These are phyloP conservation scores for Claviceps cyperi DNA, from an alignment of 2,329 filamentous ascomycete genomes.

Conservation along the genomic window DNA sequence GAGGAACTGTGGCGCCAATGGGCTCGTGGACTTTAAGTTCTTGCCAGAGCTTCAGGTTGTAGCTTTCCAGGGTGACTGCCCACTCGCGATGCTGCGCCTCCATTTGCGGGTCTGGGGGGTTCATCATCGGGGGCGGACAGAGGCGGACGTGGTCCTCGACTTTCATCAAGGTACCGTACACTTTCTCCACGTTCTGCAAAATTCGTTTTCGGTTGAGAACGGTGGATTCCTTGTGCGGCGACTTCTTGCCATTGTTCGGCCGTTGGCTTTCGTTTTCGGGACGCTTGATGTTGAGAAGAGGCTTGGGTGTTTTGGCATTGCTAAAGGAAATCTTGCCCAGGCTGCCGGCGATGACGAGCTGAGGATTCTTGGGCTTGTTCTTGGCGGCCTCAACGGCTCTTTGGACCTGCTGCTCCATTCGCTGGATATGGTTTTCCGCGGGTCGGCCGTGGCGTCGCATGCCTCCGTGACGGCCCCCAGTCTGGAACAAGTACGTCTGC, in stretches of 20 bases:
- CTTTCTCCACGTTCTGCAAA: conserved; percentile 72
- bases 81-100: conserved; percentile 67
- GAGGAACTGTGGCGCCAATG: conserved; percentile 59
- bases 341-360: conserved; percentile 89
- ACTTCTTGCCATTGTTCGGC: conserved; percentile 33
- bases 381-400: conserved; percentile 94
- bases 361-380: conserved; percentile 93
- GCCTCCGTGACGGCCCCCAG: conserved; percentile 65
- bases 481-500: conserved; percentile 94
- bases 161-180: conserved; percentile 80
- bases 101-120: conserved; percentile 44
- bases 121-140: conserved; percentile 49
- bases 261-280: conserved; percentile 51
- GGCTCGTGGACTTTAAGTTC: conserved; percentile 87
- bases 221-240: conserved; percentile 14
- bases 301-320: conserved; percentile 94
- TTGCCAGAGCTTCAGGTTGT: conserved; percentile 72
- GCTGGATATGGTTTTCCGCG: conserved; percentile 92
- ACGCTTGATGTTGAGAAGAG: conserved; percentile 88
- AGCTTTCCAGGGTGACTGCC: conserved; percentile 39
- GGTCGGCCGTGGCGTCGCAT: conserved; percentile 63
- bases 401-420: conserved; percentile 98
- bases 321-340: conserved; percentile 97
- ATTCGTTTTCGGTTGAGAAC: conserved; percentile 69
- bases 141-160: conserved; percentile 85